A percentile compares a stretch with the other conserved stretches of the same genome.
Evolutionary conservation across 129 eudicot genomes (phyloP).

Genomic region (Artemisia tridentata): DNA sequence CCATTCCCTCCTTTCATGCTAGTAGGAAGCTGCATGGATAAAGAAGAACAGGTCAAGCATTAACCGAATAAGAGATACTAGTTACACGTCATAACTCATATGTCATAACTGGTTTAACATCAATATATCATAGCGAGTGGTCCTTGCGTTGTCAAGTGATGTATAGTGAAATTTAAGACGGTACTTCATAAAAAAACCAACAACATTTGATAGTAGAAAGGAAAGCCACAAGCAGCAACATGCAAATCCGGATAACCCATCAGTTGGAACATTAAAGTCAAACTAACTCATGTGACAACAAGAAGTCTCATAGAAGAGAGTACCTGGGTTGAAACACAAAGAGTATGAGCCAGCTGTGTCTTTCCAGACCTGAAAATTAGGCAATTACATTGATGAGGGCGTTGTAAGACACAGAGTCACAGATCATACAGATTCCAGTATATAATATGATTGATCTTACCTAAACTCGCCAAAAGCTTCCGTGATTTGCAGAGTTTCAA

Average conservation of each 20-base stretch:
- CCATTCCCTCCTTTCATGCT: constrained; percentile 96
- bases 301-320: constrained; percentile 7
- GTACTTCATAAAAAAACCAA: neutral
- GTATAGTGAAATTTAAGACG: neutral
- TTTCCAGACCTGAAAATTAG: constrained; percentile 75
- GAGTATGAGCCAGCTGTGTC: constrained; percentile 98
- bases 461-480: constrained; percentile 99
- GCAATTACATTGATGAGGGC: constrained; percentile 5
- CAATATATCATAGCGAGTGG: neutral
- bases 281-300: constrained; percentile 8
- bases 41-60: neutral
- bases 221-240: neutral
- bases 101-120: neutral
- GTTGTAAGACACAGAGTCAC: constrained; percentile 9
- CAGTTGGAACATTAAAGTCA: neutral
- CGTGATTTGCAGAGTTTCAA: constrained; percentile 82
- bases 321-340: constrained; percentile 93
- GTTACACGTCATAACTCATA: neutral
- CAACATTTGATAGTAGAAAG: neutral
- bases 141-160: neutral
- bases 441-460: constrained; percentile 32
- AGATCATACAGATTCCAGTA: constrained; percentile 15
- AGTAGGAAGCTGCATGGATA: constrained; percentile 74
- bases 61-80: neutral
- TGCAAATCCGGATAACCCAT: neutral